Conservation (phyloP, 305 asterid species). For the Fraxinus velutina region DNA sequence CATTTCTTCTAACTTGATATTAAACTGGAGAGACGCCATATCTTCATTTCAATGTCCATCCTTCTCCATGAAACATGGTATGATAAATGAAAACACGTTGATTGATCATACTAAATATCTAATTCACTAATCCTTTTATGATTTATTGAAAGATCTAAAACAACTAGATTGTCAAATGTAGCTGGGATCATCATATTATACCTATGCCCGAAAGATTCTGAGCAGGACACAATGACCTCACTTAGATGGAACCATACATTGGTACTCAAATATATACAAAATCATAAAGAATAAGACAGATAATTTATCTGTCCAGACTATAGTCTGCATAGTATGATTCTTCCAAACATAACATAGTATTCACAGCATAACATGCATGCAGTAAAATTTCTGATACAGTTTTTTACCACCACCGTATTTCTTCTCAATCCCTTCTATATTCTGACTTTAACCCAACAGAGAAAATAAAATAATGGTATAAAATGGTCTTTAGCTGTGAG, state of each 20-base stretch:
- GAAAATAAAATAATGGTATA: not conserved
- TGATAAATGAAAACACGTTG: not conserved
- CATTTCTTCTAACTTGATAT: not conserved
- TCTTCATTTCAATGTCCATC: not conserved
- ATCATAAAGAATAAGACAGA: not conserved
- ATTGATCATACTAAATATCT: not conserved
- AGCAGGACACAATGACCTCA: not conserved
- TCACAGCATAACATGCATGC: not conserved
- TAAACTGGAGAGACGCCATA: not conserved
- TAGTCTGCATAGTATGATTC: not conserved
- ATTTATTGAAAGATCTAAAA: not conserved
- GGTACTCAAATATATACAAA: not conserved
- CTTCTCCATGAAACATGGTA: not conserved
- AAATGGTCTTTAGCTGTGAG: not conserved
- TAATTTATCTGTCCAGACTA: not conserved
- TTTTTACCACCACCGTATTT: not conserved
- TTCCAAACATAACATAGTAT: not conserved
- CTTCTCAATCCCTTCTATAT: not conserved
- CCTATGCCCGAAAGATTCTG: not conserved
- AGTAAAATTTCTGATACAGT: not conserved
- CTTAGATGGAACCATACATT: not conserved
- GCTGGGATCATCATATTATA: not conserved
- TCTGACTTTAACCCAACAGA: not conserved
- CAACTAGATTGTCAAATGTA: not conserved
- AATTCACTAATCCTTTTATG: too few species aligned